Evolutionary conservation across 495 filamentous ascomycete genomes (phyloP).

Genomic region (Penicillium crystallinum): DNA sequence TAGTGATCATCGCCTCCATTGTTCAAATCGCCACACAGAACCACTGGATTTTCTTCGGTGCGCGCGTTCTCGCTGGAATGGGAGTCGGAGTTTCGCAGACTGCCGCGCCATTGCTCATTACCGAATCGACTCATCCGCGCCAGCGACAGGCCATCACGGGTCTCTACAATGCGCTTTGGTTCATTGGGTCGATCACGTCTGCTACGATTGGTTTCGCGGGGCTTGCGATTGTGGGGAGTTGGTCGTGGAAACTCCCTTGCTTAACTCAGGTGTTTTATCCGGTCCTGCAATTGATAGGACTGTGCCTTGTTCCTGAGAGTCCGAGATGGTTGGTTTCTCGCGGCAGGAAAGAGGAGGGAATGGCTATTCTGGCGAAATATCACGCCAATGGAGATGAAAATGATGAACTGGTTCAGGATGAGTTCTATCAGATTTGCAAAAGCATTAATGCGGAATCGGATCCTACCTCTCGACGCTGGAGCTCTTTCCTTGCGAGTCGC

Average conservation of each 20-base stretch:
- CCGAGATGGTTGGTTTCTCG: conserved; percentile 41
- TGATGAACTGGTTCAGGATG: conserved; percentile 24
- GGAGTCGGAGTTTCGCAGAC: conserved; percentile 28
- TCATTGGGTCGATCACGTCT: conserved; percentile 23
- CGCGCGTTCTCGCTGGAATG: conserved; percentile 16
- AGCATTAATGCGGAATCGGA: conserved; percentile 45
- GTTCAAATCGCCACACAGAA: conserved; percentile 16
- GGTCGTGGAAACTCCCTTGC: conserved; percentile 26
- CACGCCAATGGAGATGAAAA: conserved; percentile 28
- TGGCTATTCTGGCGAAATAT: conserved; percentile 33
- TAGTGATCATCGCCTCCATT: conserved; percentile 18
- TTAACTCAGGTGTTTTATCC: conserved; percentile 22
- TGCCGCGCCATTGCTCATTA: conserved; percentile 23
- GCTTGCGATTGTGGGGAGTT: conserved; percentile 12
- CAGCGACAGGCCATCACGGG: conserved; percentile 21
- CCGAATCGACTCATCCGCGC: conserved; percentile 21
- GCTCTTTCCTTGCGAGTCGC: conserved; percentile 53
- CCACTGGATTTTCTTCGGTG: conserved; percentile 23
- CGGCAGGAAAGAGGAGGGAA: conserved; percentile 34
- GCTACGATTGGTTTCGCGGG: conserved; percentile 18
- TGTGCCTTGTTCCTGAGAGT: conserved; percentile 22
- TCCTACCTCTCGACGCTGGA: conserved; percentile 18
- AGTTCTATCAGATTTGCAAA: conserved; percentile 38
- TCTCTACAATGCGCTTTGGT: conserved; percentile 26
- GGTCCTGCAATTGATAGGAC: conserved; percentile 11